Percentiles rank a stretch among this genome's conserved stretches.
Conservation (phyloP, 1,139 yeast genomes). For the Diutina catenulata region DNA sequence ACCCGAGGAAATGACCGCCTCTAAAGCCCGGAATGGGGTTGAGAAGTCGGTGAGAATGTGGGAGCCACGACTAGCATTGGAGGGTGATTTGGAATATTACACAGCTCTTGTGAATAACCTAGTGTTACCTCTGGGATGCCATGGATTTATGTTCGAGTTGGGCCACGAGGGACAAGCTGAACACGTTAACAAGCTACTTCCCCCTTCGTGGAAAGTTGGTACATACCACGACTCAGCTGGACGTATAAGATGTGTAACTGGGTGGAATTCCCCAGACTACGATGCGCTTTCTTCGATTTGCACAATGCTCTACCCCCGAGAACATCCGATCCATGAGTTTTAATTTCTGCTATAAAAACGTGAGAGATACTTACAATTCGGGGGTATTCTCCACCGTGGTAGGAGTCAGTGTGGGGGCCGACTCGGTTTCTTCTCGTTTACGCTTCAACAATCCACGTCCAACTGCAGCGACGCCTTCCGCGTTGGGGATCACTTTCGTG, state of each 20-base stretch:
- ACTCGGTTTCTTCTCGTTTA: not conserved
- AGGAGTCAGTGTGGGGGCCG: not conserved
- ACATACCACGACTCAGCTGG: constrained; percentile 18
- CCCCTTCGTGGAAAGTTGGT: constrained; percentile 20
- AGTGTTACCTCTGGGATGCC: constrained; percentile 22
- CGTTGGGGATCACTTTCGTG: constrained; percentile 66
- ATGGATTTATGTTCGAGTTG: constrained; percentile 31
- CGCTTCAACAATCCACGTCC: constrained; percentile 37
- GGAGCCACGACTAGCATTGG: constrained; percentile 70
- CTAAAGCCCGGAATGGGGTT: constrained; percentile 20
- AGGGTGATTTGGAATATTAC: constrained; percentile 70
- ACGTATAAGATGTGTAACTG: constrained; percentile 28
- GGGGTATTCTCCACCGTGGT: not conserved
- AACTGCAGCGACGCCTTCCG: constrained; percentile 38
- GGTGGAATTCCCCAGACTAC: constrained; percentile 20
- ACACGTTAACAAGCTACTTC: constrained; percentile 8
- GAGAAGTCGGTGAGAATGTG: constrained; percentile 53
- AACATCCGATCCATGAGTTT: no score
- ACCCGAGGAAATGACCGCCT: constrained; percentile 22
- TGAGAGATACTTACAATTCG: not conserved
- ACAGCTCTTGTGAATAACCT: constrained; percentile 36
- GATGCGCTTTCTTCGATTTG: no score
- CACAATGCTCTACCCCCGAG: no score
- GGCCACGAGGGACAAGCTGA: constrained; percentile 27
- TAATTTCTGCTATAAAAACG: not conserved